These are phyloP conservation scores for Chalaropsis thielavioides DNA, from an alignment of 2,329 filamentous ascomycete species.

Conservation along the genomic window DNA sequence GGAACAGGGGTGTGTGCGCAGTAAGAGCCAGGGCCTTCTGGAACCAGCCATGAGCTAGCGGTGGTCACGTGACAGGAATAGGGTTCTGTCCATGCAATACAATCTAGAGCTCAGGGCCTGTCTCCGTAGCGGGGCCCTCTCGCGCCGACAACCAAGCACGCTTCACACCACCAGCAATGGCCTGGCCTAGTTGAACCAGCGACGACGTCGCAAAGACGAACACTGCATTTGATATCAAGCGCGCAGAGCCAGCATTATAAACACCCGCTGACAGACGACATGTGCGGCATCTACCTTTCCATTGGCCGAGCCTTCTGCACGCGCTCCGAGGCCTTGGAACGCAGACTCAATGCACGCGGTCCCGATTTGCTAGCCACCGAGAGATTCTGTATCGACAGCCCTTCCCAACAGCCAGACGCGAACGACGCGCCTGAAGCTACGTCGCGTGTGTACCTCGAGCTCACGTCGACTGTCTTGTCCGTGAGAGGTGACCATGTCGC, in stretches of 20 bases:
- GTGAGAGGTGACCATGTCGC: not conserved
- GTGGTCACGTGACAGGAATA: not conserved
- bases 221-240: not conserved
- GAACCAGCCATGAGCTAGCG: not conserved
- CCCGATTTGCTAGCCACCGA: not conserved
- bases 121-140: not conserved
- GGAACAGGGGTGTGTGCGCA: not conserved
- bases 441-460: not conserved
- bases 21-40: not conserved
- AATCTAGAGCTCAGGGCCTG: not conserved
- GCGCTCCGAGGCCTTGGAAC: slow-evolving; percentile 4
- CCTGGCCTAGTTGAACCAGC: not conserved
- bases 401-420: not conserved
- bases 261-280: not conserved
- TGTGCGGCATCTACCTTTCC: slow-evolving; percentile 19
- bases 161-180: not conserved
- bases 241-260: not conserved
- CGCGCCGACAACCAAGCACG: not conserved
- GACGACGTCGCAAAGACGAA: not conserved
- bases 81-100: not conserved
- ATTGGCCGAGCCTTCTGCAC: slow-evolving; percentile 2
- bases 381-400: not conserved
- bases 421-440: not conserved
- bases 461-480: not conserved
- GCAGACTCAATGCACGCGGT: not conserved